These are phyloP conservation scores for Monosporascus sp. DNA, from an alignment of 2,329 filamentous ascomycete species.

Conservation along the genomic window DNA sequence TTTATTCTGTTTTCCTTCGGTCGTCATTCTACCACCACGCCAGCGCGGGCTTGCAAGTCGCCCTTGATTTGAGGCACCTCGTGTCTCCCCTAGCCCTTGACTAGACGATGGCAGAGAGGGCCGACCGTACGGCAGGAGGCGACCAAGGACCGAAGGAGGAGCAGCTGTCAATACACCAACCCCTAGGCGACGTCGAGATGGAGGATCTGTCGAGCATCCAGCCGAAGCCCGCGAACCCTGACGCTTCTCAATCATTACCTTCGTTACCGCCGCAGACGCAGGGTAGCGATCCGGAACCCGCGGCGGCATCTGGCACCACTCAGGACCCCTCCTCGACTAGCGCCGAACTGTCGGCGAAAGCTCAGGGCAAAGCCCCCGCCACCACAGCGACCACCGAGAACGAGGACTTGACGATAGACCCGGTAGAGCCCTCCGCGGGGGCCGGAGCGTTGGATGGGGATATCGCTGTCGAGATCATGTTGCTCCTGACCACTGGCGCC, in stretches of 20 bases:
- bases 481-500: slow-evolving; percentile 72
- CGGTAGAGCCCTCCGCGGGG: slow-evolving; percentile 28
- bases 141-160: slow-evolving; percentile 19
- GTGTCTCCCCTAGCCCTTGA: not conserved
- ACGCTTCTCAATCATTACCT: slow-evolving; percentile 5
- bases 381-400: slow-evolving; percentile 18
- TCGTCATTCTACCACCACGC: not conserved
- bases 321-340: slow-evolving; percentile 10
- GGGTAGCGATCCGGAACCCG: slow-evolving; percentile 13
- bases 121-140: slow-evolving; percentile 15
- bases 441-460: slow-evolving; percentile 4
- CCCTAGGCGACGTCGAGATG: slow-evolving; percentile 24
- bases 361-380: slow-evolving; percentile 23
- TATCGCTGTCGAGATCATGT: slow-evolving; percentile 65
- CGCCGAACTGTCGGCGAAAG: slow-evolving; percentile 20
- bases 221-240: slow-evolving; percentile 16
- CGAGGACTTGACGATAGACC: slow-evolving; percentile 29
- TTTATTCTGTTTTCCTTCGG: not conserved
- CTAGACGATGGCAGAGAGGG: slow-evolving; percentile 19
- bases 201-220: slow-evolving; percentile 21
- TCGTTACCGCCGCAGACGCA: slow-evolving; percentile 3
- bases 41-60: not conserved
- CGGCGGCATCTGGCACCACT: slow-evolving; percentile 14
- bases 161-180: slow-evolving; percentile 16
- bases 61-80: not conserved